These are phyloP conservation scores for Rhododendron mucronatum DNA, from an alignment of 148 eudicot species.

Conservation along the genomic window DNA sequence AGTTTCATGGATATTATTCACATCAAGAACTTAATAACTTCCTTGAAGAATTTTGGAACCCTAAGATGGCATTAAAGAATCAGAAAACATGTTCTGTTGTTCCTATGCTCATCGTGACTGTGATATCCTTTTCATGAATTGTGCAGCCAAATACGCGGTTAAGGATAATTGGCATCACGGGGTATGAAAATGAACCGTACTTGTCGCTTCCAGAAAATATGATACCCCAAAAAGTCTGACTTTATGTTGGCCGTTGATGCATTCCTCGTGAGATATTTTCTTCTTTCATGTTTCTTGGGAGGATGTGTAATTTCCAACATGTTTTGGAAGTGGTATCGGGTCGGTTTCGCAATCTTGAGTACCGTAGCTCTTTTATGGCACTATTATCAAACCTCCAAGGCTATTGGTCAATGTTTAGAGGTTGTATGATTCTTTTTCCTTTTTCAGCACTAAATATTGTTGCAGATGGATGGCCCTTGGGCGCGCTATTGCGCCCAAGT, in stretches of 20 bases:
- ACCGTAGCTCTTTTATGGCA: not conserved
- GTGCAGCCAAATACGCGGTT: constrained; percentile 82
- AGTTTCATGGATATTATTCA: not conserved
- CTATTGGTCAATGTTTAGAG: not conserved
- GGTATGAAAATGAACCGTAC: constrained; percentile 68
- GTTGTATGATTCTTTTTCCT: no score
- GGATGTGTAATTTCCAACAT: not conserved
- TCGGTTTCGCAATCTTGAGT: not conserved
- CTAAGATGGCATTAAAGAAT: not conserved
- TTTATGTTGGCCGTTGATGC: not conserved
- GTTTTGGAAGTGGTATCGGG: not conserved
- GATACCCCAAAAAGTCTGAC: not conserved
- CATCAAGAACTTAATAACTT: not conserved
- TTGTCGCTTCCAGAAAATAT: constrained; percentile 33
- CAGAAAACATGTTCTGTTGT: not conserved
- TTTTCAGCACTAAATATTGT: not conserved
- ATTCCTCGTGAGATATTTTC: not conserved
- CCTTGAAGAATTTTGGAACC: not conserved
- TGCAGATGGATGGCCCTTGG: not conserved
- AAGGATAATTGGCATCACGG: constrained; percentile 73
- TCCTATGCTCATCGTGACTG: not conserved
- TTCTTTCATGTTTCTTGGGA: not conserved
- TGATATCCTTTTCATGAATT: not conserved
- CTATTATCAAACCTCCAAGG: not conserved
- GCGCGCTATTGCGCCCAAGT: not conserved